Percentiles rank a stretch among this genome's conserved stretches.
Conservation (phyloP, 768 basidiomycete genomes). For the Lactifluus subvellereus region DNA sequence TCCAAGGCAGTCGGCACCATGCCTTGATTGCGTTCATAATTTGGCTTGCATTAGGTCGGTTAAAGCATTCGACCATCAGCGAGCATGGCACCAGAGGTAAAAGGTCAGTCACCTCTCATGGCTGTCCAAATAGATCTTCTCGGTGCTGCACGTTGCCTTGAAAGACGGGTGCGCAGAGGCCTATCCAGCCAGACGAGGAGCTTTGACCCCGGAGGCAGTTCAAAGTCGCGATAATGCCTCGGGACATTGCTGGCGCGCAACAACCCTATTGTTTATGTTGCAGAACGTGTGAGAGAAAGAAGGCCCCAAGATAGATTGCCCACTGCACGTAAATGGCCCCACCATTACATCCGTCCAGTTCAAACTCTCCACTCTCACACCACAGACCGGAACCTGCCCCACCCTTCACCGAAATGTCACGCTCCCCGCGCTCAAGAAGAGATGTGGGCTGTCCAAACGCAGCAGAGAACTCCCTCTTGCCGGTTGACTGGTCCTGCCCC, state of each 20-base stretch:
- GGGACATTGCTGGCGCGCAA: constrained; percentile 59
- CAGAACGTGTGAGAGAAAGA: constrained; percentile 13
- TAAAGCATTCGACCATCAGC: constrained; percentile 34
- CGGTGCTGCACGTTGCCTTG: constrained; percentile 62
- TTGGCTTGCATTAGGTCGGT: constrained; percentile 70
- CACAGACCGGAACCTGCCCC: constrained; percentile 44
- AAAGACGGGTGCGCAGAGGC: constrained; percentile 54
- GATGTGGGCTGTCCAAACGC: neutral
- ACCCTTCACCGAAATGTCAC: neutral
- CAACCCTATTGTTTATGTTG: constrained; percentile 43
- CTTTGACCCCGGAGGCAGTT: constrained; percentile 28
- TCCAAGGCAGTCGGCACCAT: constrained; percentile 48
- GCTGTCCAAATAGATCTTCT: constrained; percentile 64
- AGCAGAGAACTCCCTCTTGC: neutral
- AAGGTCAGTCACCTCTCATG: constrained; percentile 52
- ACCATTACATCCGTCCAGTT: constrained; percentile 45
- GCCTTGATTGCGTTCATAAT: constrained; percentile 71
- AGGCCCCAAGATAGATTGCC: neutral
- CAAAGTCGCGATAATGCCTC: constrained; percentile 64
- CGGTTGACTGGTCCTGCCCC: constrained; percentile 44
- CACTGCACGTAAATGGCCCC: constrained; percentile 50
- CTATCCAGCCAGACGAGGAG: constrained; percentile 30
- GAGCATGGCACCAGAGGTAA: neutral
- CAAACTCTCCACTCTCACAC: constrained; percentile 38
- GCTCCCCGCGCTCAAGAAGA: neutral